These are phyloP conservation scores for Phoenix roebelenii DNA, from an alignment of 176 grass and related monocot genomes.

Conservation along the genomic window DNA sequence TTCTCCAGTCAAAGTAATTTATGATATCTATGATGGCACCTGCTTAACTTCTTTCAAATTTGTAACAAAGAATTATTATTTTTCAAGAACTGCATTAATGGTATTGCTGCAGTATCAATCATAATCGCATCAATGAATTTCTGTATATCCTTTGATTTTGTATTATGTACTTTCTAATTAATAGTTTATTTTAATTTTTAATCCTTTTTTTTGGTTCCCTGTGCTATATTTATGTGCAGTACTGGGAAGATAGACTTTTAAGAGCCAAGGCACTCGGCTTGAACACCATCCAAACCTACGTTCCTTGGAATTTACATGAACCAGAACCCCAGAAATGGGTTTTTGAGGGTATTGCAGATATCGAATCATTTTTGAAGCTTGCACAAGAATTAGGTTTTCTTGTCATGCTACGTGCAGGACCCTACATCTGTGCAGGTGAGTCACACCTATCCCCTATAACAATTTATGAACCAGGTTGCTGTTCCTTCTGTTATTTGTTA, in stretches of 20 bases:
- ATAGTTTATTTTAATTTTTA: not conserved
- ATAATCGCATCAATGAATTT: no score
- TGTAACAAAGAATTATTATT: no score
- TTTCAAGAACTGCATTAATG: no score
- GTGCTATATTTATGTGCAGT: slow-evolving; percentile 26
- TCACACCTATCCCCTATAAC: not conserved
- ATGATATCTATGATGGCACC: no score
- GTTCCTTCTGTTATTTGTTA: no score
- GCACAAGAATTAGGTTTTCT: slow-evolving; percentile 76
- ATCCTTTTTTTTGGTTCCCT: not conserved
- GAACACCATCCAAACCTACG: slow-evolving; percentile 88
- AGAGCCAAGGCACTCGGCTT: slow-evolving; percentile 83
- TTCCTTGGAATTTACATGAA: slow-evolving; percentile 95
- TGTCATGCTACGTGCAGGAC: slow-evolving; percentile 81
- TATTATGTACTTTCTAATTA: no score
- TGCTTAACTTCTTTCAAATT: no score
- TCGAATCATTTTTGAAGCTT: slow-evolving; percentile 74
- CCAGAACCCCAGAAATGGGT: slow-evolving; percentile 48
- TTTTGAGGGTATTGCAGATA: slow-evolving; percentile 55
- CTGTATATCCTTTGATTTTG: no score
- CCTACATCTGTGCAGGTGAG: slow-evolving; percentile 92
- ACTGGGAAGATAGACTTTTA: slow-evolving; percentile 85
- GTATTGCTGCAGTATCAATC: no score
- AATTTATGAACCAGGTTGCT: not conserved
- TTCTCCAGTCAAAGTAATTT: no score